Evolutionary conservation across 192 early-diverging fungal species (phyloP), one percentile per base, ranked within the genome.

Genomic region (Backusella macrospora): DNA sequence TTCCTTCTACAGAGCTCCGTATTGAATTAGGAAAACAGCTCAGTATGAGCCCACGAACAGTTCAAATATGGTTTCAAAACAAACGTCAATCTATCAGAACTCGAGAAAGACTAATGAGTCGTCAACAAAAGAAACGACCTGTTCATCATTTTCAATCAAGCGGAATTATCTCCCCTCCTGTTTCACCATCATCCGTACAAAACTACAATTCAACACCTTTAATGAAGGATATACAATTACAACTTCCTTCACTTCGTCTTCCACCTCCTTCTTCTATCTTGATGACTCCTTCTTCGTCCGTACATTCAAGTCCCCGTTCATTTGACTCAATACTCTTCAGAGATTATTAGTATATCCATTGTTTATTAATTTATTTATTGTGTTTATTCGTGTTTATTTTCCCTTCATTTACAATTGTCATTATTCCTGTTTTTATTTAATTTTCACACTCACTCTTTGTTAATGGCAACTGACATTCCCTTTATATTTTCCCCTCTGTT

Each of bases 41-140:
- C 15, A 83, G 87, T 73, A 95, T 96, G 95, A 88, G 90, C 26
- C 91, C 93, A 29, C 88, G 94, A 37, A 90, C 90, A 21, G 91
- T 96, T 43, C 95, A 96, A 83, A 91, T 96, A 65, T 96, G 95
- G 95, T 96, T 96, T 79, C 95, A 96, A 80, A 96, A 96, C 82
- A 87, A 89, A 76, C 87, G 95, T 15, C 92, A 92, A 74, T 74
- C 78, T 4, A 52, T 79, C n/a, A 69, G 78, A 18, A 62, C 73
- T 16, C 37, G 70, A 38, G 70, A 48, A 7, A 18, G 52, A 23
- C 26, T 59, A 59, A 46, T 69, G 29, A 69, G 18, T 39, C 70
- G 47, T 10, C 70, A 59, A 59, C 52, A 59, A 59, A 59, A 59
- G 52, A 59, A 59, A 59, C 52, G 52, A 23, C 26, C 52, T 5